Evolutionary conservation across 2,329 filamentous ascomycete genomes (phyloP), one percentile per base, ranked within the genome.

Genomic region (Penicillium janthinellum): DNA sequence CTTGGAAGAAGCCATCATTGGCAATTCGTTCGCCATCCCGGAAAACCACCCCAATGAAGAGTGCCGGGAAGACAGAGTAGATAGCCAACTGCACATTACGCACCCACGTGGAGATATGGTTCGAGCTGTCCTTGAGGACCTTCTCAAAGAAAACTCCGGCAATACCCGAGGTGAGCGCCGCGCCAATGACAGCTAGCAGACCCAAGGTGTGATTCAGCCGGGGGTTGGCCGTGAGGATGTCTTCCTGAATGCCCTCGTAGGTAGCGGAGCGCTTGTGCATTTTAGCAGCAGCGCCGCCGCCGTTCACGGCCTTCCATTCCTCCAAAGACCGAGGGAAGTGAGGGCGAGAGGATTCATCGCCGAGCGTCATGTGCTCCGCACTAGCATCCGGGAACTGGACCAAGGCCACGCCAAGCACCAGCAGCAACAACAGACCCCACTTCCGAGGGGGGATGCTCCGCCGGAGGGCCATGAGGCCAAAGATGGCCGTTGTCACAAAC

Each of bases 71-170:
- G 1, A 98, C 82, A 0, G 93, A 96, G 79, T 96, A 99, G 72
- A 97, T 91, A 0, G 92, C 93, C 25, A 99, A 81, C 75, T 99
- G 95, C 49, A 97, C 90, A 73, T 98, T 99, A 62, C 95, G 88
- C 45, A 95, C 88, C 95, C 95, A 99, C 14, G 98, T 83, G 0
- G 91, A 94, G 5, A 88, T 88, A 50, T 87, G 84, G 1, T 84
- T 83, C 0, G 86, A 83, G n/a, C 90, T 90, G 65, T 96, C 90
- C 75, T 96, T 96, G 57, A 98, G 82, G 3, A 97, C 88, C 77
- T 96, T 97, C 75, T 98, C 80, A 64, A 82, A 81, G 54, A 79
- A 80, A 2, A 81, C 91, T 0, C 92, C 90, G 0, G 92, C 94
- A 51, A 96, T 79, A 2, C 92, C 92, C 1, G 93, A 96, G 7